A percentile compares a stretch with the other conserved stretches of the same genome.
These are phyloP conservation scores for Saccharomycopsis schoenii DNA, from an alignment of 805 yeast genomes.

Conservation along the genomic window DNA sequence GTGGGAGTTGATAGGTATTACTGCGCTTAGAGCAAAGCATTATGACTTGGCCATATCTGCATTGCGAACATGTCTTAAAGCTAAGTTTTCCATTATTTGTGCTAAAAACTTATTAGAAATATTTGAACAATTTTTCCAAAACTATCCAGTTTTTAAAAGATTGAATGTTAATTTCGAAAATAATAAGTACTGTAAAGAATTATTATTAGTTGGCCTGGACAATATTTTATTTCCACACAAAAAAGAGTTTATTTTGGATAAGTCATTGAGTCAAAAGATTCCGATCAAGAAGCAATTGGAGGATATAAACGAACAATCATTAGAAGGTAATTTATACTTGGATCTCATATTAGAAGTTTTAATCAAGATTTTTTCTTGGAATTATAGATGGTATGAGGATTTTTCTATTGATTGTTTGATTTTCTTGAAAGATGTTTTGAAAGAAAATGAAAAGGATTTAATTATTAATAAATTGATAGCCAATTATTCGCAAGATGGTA, in stretches of 20 bases:
- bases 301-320: slow-evolving; percentile 16
- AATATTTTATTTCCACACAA: slow-evolving; percentile 16
- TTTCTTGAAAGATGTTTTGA: slow-evolving; percentile 35
- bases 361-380: slow-evolving; percentile 48
- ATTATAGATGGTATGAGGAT: slow-evolving; percentile 55
- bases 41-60: slow-evolving; percentile 43
- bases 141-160: slow-evolving; percentile 21
- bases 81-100: slow-evolving; percentile 55
- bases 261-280: not conserved
- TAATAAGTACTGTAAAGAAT: slow-evolving; percentile 13
- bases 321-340: slow-evolving; percentile 22
- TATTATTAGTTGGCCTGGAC: slow-evolving; percentile 21
- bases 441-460: slow-evolving; percentile 27
- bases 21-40: slow-evolving; percentile 38
- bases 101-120: slow-evolving; percentile 40
- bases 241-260: slow-evolving; percentile 16
- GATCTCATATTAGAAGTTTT: slow-evolving; percentile 35
- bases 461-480: slow-evolving; percentile 25
- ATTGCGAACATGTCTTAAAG: slow-evolving; percentile 41
- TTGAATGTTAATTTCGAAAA: slow-evolving; percentile 20
- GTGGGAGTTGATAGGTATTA: slow-evolving; percentile 64
- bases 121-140: slow-evolving; percentile 28
- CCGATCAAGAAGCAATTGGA: slow-evolving; percentile 18
- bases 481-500: slow-evolving; percentile 23
- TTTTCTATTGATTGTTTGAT: slow-evolving; percentile 35